These are phyloP conservation scores for Botrytis hyacinthi DNA, from an alignment of 2,329 filamentous ascomycete species.

Conservation along the genomic window DNA sequence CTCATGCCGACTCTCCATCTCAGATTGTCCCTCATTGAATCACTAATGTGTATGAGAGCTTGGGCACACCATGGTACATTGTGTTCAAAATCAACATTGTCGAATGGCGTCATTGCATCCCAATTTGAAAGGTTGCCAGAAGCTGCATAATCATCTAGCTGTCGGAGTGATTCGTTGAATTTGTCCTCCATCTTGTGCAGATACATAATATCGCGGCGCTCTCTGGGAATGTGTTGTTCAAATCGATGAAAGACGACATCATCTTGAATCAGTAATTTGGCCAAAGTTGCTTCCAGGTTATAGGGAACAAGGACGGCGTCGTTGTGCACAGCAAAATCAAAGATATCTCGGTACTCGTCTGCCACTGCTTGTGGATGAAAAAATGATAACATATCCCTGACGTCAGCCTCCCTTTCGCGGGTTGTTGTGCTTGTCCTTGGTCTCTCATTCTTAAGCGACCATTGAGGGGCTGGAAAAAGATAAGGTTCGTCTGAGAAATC, in stretches of 20 bases:
- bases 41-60: slow-evolving; percentile 31
- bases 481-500: slow-evolving; percentile 31
- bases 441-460: slow-evolving; percentile 32
- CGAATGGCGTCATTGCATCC: slow-evolving; percentile 8
- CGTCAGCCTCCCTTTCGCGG: slow-evolving; percentile 24
- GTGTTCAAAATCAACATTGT: slow-evolving; percentile 21
- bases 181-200: slow-evolving; percentile 33
- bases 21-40: slow-evolving; percentile 29
- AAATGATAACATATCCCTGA: slow-evolving; percentile 37
- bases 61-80: slow-evolving; percentile 34
- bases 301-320: slow-evolving; percentile 26
- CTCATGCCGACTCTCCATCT: slow-evolving; percentile 28
- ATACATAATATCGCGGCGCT: slow-evolving; percentile 31
- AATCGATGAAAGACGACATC: slow-evolving; percentile 33
- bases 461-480: slow-evolving; percentile 27
- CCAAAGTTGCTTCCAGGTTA: slow-evolving; percentile 35
- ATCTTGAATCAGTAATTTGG: slow-evolving; percentile 31
- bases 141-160: slow-evolving; percentile 31
- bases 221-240: slow-evolving; percentile 27
- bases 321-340: slow-evolving; percentile 28
- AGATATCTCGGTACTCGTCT: slow-evolving; percentile 33
- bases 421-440: not conserved
- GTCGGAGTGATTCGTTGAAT: slow-evolving; percentile 26
- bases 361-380: slow-evolving; percentile 27
- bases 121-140: slow-evolving; percentile 28